These are phyloP conservation scores for Aspergillus floridensis DNA, from an alignment of 2,329 filamentous ascomycete genomes.

Conservation along the genomic window DNA sequence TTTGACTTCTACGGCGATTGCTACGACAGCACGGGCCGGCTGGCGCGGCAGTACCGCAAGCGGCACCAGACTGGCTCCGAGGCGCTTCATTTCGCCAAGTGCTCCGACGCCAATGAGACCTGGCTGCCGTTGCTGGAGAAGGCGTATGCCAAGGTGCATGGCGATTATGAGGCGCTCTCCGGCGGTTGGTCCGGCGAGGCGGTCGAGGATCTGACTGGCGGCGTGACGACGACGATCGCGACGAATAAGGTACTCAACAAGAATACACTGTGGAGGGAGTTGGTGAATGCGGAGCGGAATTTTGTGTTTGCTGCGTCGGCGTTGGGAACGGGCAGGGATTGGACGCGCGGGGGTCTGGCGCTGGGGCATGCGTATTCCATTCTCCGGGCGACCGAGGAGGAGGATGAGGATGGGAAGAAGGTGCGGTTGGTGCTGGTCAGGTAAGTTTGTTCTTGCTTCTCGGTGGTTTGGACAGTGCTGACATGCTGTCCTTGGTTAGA, in stretches of 20 bases:
- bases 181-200: not conserved
- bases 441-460: too few relatives aligned
- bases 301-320: not conserved
- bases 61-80: not conserved
- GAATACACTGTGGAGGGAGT: not conserved
- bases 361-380: not conserved
- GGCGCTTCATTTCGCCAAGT: constrained; percentile 66
- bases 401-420: not conserved
- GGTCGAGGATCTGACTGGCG: not conserved
- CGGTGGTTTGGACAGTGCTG: too few relatives aligned
- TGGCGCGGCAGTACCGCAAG: not conserved
- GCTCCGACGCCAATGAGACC: constrained; percentile 72
- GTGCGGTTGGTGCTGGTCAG: not conserved
- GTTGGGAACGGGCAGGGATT: not conserved
- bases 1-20: not conserved
- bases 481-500: too few relatives aligned
- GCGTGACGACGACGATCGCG: not conserved
- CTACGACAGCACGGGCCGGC: not conserved
- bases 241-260: not conserved
- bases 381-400: not conserved
- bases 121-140: constrained; percentile 81
- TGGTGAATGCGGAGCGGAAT: not conserved
- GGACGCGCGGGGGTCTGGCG: not conserved
- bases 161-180: not conserved
- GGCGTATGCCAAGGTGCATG: constrained; percentile 59